Base-by-base conservation (phyloP, 2,329 filamentous ascomycete genomes). In the Emergomyces orientalis region DNA sequence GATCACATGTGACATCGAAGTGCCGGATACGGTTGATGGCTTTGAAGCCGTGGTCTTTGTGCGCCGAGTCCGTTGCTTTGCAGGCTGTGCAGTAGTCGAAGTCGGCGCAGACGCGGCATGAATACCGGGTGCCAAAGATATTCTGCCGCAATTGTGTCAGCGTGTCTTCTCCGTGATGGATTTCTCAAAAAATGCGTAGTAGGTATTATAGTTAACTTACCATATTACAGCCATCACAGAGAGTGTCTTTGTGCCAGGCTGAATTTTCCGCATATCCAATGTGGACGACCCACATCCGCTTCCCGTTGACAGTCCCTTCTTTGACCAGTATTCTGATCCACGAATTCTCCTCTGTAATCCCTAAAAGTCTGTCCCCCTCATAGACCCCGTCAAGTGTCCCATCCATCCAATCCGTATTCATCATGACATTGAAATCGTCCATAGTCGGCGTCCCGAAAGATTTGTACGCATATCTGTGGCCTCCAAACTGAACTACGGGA, bases 401-500 rank as follows among this genome's bases (percentile, higher is more conserved):
- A 49, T 62, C 55, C 60, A 62, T 62, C 60, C 60, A 62, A 25
- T 49, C 60, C 8, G 34, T 62, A 19, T 37, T 41, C 60, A 62
- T 62, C 25, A 58, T 58, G n/a, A 43, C 51, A 22, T 62, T 2
- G 52, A 62, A 62, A 27, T 54, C 55, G n/a, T 62, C 39, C n/a
- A 37, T 51, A 62, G 8, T n/a, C 25, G 52, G 51, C 14, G 25
- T 47, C n/a, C 60, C 60, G 27, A 62, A 62, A 19, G n/a, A 27
- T 2, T 32, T 58, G 30, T 13, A 39, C 25, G 60, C 49, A 47
- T 62, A 62, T n/a, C 27, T 32, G 19, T 62, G 60, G 14, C 60
- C 60, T 17, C 60, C 60, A 58, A 62, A 62, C 32, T 62, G 60
- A 34, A 54, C 52, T 14, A 63, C 57, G 14, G 62, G 62, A 56